These are phyloP conservation scores for Effrenium voratum DNA, from an alignment of 73 alveolate genomes.

Conservation along the genomic window DNA sequence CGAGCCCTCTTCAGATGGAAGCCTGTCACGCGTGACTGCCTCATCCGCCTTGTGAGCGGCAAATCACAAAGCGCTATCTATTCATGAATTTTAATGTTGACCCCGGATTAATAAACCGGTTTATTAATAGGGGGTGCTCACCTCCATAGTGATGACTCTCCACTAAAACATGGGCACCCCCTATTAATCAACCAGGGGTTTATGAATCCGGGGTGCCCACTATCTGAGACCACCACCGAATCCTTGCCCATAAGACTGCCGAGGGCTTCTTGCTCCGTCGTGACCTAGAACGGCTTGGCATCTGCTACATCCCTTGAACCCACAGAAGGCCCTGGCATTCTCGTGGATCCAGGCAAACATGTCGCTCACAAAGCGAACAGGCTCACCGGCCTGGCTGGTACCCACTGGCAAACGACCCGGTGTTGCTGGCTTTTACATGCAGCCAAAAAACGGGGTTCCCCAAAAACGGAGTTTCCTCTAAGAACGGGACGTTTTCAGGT, in stretches of 20 bases:
- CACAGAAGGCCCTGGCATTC: not conserved
- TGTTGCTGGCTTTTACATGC: too few species aligned
- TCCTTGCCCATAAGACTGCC: conserved; percentile 51
- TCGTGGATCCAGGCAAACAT: conserved; percentile 93
- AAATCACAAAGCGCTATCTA: too few species aligned
- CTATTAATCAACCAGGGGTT: too few species aligned
- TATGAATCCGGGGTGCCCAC: not conserved
- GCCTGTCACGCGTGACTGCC: conserved; percentile 5
- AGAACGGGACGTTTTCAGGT: too few species aligned
- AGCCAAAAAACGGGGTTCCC: too few species aligned
- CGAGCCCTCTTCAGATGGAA: conserved; percentile 36
- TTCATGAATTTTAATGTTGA: too few species aligned
- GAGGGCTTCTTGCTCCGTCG: conserved; percentile 26
- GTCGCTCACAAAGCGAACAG: conserved; percentile 87
- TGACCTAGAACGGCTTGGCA: not conserved
- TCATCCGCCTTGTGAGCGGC: too few species aligned
- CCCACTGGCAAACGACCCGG: too few species aligned
- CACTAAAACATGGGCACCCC: not conserved
- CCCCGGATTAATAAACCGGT: too few species aligned
- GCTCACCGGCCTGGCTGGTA: conserved; percentile 62
- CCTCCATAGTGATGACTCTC: not conserved
- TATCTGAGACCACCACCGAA: not conserved
- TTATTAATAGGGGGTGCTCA: too few species aligned
- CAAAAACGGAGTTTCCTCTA: too few species aligned
- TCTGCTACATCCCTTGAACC: not conserved